phyloP scores from a whole-genome alignment of 2,329 filamentous ascomycete genomes.

The Trichoderma aggressivum region DNA sequence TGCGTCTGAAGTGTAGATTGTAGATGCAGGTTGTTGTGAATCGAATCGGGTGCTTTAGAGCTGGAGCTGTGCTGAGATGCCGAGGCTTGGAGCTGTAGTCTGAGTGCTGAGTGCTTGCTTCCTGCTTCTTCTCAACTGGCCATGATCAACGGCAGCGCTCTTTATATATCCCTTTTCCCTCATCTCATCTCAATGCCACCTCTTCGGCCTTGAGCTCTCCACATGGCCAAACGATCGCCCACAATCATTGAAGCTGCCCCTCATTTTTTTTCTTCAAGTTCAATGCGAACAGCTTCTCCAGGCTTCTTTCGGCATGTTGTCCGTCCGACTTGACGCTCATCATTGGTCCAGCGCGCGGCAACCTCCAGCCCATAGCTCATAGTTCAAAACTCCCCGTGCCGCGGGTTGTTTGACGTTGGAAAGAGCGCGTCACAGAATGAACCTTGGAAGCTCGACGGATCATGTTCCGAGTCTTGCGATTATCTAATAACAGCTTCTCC shows the following conservation, averaged over 20 bases:
- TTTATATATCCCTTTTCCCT: not conserved
- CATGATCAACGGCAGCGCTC: not conserved
- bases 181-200: not conserved
- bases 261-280: not conserved
- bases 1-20: not conserved
- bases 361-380: not conserved
- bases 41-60: not conserved
- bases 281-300: not conserved
- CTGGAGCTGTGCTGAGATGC: not conserved
- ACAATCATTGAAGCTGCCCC: not conserved
- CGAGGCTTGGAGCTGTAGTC: not conserved
- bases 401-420: not conserved
- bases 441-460: not conserved
- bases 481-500: not conserved
- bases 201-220: not conserved
- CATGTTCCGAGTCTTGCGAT: not conserved
- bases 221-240: not conserved
- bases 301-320: not conserved
- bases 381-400: not conserved
- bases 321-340: not conserved
- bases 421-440: not conserved
- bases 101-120: not conserved
- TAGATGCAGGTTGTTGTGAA: not conserved
- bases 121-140: not conserved
- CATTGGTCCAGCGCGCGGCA: not conserved